Conservation (phyloP, 805 yeast genomes). For the Barnettozyma wickerhamii region DNA sequence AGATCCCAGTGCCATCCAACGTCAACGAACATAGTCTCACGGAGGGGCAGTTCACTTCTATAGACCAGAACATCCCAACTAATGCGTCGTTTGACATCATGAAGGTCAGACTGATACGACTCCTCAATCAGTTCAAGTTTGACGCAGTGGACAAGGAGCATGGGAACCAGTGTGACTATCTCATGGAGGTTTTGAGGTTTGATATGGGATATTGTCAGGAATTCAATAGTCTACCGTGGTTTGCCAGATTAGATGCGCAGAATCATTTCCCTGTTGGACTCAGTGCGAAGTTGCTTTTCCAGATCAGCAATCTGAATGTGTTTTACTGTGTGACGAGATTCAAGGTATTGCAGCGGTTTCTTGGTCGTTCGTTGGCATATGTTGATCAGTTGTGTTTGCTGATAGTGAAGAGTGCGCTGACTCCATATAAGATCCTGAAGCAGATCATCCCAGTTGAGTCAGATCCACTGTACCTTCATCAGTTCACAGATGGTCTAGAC, state of each 20-base stretch:
- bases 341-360: neutral
- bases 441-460: neutral
- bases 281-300: neutral
- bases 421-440: neutral
- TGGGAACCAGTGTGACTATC: neutral
- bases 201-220: neutral
- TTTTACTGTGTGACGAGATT: constrained; percentile 1
- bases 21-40: neutral
- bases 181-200: neutral
- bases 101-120: neutral
- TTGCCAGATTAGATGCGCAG: neutral
- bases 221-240: neutral
- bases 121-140: neutral
- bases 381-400: neutral
- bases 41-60: neutral
- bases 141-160: neutral
- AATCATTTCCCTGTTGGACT: neutral
- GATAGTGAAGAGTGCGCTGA: neutral
- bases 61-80: neutral
- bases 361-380: neutral
- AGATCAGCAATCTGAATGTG: constrained; percentile 1
- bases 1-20: neutral
- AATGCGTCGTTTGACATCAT: neutral
- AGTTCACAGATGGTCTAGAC: neutral
- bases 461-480: neutral